Evolutionary conservation across 768 basidiomycete genomes (phyloP).

Genomic region (Nidularia sp.): DNA sequence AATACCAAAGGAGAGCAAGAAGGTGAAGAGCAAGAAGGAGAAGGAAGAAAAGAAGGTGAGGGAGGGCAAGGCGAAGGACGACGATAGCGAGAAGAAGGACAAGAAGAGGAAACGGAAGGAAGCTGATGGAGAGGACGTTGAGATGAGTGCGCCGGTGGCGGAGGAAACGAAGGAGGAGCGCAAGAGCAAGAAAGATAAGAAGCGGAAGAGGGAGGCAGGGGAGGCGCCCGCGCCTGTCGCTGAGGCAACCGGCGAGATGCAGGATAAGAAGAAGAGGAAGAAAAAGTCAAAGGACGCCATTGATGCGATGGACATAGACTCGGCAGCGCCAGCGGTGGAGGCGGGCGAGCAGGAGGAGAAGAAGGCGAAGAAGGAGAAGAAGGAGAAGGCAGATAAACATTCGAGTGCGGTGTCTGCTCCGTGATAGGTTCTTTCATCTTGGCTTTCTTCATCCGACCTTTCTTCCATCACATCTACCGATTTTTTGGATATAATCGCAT

Average conservation of each 20-base stretch:
- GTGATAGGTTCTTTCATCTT: neutral
- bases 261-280: slow-evolving; percentile 8
- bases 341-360: slow-evolving; percentile 8
- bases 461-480: neutral
- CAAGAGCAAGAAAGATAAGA: slow-evolving; percentile 11
- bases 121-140: slow-evolving; percentile 3
- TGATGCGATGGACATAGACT: neutral
- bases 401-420: slow-evolving; percentile 1
- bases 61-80: neutral
- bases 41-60: slow-evolving; percentile 15
- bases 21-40: slow-evolving; percentile 7
- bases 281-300: slow-evolving; percentile 1
- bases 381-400: slow-evolving; percentile 10
- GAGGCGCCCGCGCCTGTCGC: slow-evolving; percentile 5
- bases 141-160: slow-evolving; percentile 9
- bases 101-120: neutral
- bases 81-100: too few relatives aligned
- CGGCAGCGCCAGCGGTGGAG: too few relatives aligned
- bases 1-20: slow-evolving; percentile 2
- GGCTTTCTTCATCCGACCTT: neutral
- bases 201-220: slow-evolving; percentile 8
- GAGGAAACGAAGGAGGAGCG: slow-evolving; percentile 21
- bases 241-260: slow-evolving; percentile 4
- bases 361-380: slow-evolving; percentile 16
- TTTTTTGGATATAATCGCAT: too few relatives aligned